Evolutionary conservation across 2,329 filamentous ascomycete genomes (phyloP).

Genomic region (Colletotrichum coccodes): DNA sequence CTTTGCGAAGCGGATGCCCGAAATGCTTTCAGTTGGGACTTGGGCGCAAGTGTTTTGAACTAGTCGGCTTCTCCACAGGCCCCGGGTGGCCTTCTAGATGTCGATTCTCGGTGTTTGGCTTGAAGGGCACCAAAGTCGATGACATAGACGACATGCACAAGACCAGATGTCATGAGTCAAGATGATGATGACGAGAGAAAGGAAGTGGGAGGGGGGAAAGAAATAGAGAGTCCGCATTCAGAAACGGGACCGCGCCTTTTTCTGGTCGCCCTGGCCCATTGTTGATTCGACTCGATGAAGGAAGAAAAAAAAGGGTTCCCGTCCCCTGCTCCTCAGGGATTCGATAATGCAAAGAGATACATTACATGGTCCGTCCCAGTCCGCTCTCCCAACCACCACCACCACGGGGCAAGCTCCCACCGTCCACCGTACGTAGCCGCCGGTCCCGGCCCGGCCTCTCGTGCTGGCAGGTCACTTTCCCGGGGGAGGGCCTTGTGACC

Average conservation of each 20-base stretch:
- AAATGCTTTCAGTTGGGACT: too few relatives aligned
- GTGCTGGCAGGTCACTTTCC: not conserved
- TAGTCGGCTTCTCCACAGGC: too few relatives aligned
- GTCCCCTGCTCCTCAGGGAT: not conserved
- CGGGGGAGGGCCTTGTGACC: slow-evolving; percentile 11
- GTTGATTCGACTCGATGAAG: not conserved
- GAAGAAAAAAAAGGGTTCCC: not conserved
- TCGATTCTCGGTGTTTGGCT: not conserved
- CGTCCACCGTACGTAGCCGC: not conserved
- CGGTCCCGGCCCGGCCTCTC: slow-evolving; percentile 19
- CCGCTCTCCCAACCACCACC: not conserved
- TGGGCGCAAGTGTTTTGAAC: too few relatives aligned
- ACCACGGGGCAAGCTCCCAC: not conserved
- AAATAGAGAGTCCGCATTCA: slow-evolving; percentile 9
- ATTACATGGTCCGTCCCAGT: not conserved
- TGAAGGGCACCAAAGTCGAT: not conserved
- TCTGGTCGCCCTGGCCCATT: not conserved
- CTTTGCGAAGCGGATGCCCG: too few relatives aligned
- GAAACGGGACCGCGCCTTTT: not conserved
- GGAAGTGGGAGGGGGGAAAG: not conserved
- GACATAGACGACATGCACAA: not conserved
- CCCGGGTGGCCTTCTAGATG: not conserved
- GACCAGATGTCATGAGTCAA: slow-evolving; percentile 17
- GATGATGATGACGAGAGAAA: not conserved
- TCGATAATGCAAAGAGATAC: not conserved